Percentiles rank a stretch among this genome's conserved stretches.
These are phyloP conservation scores for Whalleya microplaca DNA, from an alignment of 2,329 filamentous ascomycete genomes.

Conservation along the genomic window DNA sequence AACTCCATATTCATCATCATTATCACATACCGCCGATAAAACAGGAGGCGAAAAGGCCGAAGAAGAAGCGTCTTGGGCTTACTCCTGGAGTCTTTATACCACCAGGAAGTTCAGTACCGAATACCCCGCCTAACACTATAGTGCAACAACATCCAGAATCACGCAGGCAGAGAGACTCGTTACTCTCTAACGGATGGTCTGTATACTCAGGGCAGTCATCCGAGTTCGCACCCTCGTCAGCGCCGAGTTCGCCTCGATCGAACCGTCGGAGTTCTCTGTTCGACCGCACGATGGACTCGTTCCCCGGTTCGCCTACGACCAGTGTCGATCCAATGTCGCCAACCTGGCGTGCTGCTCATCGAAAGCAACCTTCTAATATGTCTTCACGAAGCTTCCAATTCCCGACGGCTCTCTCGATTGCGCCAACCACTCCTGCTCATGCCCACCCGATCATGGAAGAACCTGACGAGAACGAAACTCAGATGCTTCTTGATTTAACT, in stretches of 20 bases:
- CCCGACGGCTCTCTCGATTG: slow-evolving; percentile 31
- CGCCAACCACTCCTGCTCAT: slow-evolving; percentile 28
- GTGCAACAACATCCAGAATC: slow-evolving; percentile 46
- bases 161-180: slow-evolving; percentile 51
- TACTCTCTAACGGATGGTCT: slow-evolving; percentile 65
- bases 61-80: slow-evolving; percentile 72
- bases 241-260: slow-evolving; percentile 81
- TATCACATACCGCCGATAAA: slow-evolving; percentile 72
- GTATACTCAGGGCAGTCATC: slow-evolving; percentile 62
- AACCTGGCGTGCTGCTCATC: slow-evolving; percentile 54
- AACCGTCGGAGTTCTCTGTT: slow-evolving; percentile 77
- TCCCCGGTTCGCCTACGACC: slow-evolving; percentile 82
- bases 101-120: slow-evolving; percentile 43
- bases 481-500: slow-evolving; percentile 36
- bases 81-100: slow-evolving; percentile 66
- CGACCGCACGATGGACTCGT: slow-evolving; percentile 71
- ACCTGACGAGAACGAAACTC: slow-evolving; percentile 38
- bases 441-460: slow-evolving; percentile 36
- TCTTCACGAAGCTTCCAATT: slow-evolving; percentile 55
- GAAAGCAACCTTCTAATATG: slow-evolving; percentile 60
- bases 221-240: slow-evolving; percentile 71
- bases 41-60: slow-evolving; percentile 64
- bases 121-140: slow-evolving; percentile 45
- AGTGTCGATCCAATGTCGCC: slow-evolving; percentile 70
- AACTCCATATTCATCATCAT: slow-evolving; percentile 92